Conservation (phyloP, 371 early-diverging fungal genomes). For the Apophysomyces elegans region DNA sequence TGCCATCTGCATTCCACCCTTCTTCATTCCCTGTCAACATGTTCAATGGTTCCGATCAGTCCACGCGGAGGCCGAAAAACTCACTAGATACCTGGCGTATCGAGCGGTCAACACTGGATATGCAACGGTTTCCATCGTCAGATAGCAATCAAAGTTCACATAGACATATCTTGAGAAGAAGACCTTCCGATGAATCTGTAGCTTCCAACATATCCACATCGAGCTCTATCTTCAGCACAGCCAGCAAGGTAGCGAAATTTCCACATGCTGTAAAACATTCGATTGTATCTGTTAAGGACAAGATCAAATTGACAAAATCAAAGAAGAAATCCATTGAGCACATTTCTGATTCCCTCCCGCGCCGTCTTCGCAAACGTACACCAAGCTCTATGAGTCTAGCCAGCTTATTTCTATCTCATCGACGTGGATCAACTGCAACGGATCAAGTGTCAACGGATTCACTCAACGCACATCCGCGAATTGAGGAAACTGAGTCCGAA, state of each 20-base stretch:
- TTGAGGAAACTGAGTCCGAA: constrained; percentile 1
- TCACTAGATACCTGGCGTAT: constrained; percentile 6
- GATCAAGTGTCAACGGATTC: constrained; percentile 1
- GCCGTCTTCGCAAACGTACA: constrained; percentile 24
- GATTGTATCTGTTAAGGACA: constrained; percentile 36
- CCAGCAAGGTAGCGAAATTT: constrained; percentile 42
- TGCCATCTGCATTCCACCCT: constrained; percentile 3
- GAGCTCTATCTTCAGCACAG: constrained; percentile 49
- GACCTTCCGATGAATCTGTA: constrained; percentile 34
- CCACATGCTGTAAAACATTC: constrained; percentile 46
- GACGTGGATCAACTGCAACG: constrained; percentile 11
- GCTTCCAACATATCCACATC: constrained; percentile 40
- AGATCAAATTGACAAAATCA: constrained; percentile 24
- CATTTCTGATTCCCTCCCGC: constrained; percentile 21
- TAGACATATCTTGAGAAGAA: not conserved
- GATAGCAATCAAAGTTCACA: constrained; percentile 9
- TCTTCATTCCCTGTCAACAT: constrained; percentile 8
- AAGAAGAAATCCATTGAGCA: not conserved
- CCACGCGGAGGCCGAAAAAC: constrained; percentile 11
- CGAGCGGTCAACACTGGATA: constrained; percentile 8
- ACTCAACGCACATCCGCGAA: constrained; percentile 2
- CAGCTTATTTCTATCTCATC: constrained; percentile 19
- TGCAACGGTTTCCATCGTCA: constrained; percentile 6
- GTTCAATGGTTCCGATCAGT: constrained; percentile 7
- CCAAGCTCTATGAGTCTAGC: constrained; percentile 24